Conservation (phyloP, 305 asterid genomes). For the Fraxinus albicans region DNA sequence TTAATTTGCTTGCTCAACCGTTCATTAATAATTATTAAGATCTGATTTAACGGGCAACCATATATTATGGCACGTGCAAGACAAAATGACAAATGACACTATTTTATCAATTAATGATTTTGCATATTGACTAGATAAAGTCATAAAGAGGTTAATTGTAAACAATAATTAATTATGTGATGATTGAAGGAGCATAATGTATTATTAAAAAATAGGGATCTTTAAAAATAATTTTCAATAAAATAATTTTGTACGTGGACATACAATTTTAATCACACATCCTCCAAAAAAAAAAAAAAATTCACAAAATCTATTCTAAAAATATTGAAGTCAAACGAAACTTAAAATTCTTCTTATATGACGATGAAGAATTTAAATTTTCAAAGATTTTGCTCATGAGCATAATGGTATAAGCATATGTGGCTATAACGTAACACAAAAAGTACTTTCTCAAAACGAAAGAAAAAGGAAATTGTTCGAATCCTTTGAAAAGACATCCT, state of each 20-base stretch:
- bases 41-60: not conserved
- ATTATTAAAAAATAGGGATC: no score
- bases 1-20: no score
- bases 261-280: no score
- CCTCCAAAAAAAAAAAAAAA: no score
- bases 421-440: not conserved
- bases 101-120: not conserved
- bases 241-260: no score
- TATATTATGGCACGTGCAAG: not conserved
- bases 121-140: not conserved
- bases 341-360: not conserved
- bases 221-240: no score
- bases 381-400: not conserved
- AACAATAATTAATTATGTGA: not conserved
- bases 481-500: not conserved
- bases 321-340: no score
- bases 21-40: not conserved
- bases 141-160: not conserved
- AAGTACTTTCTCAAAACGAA: not conserved
- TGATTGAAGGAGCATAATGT: not conserved
- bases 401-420: not conserved
- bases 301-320: no score
- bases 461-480: not conserved
- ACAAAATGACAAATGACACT: not conserved
- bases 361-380: not conserved